Evolutionary conservation across 129 eudicot genomes (phyloP), one percentile per base, ranked within the genome.

Genomic region (Calendula officinalis): DNA sequence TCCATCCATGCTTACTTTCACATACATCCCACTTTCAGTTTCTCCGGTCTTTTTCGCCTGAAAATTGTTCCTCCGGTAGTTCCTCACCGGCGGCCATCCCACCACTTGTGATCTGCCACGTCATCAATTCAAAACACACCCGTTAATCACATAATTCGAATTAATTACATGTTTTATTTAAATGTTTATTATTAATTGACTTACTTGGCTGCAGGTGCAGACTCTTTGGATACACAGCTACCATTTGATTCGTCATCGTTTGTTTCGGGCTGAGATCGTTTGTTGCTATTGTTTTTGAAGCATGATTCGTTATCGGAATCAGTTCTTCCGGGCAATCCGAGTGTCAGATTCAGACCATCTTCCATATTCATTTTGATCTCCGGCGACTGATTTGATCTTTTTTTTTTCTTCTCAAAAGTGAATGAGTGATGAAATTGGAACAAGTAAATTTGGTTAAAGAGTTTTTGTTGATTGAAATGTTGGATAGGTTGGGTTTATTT

Each of bases 11-110:
- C 95, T 78, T 7, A 87, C 95, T 79, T 87, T 88, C 69, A 88
- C 96, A 80, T 73, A 88, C 68, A 57, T 76, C 72, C 91, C 97
- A 33, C 60, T 41, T 43, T 86, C 88, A 5, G 14, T 22, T 49
- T 77, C 95, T 0, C n/a, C n/a, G n/a, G 66, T 38, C 43, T 81
- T 83, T 69, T 81, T 83, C 1, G 50, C 44, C 50, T 69, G 87
- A 8, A 84, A 11, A 41, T 61, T 75, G 40, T 78, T 86, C 59
- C 81, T 89, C 53, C 97, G 56, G 79, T 74, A 83, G 33, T 86
- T 77, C 53, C 92, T 63, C 15, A 90, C 82, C 47, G 97, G 97
- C 16, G 97, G 97, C 97, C 97, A 90, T 41, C 97, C 97, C 15
- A 90, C 81, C 10, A 90, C 85, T 72, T 83, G 95, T 60, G 95